Base-by-base conservation (phyloP, 805 yeast species). In the Teunomyces stri region DNA sequence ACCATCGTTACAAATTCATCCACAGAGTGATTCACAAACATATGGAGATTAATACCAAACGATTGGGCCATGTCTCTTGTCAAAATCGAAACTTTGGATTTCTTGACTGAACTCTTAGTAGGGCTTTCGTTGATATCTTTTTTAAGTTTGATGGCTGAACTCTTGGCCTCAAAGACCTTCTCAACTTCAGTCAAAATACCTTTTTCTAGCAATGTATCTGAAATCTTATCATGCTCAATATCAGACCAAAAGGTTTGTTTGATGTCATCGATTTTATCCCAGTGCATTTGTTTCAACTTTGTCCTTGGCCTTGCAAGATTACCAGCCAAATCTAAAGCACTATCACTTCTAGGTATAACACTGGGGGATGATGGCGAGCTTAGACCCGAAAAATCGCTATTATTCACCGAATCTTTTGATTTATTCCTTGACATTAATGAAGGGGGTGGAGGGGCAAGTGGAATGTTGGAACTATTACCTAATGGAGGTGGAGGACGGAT, bases 251-350 rank as follows among this genome's bases (percentile, higher is more conserved):
- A 86, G 0, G 98, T 91, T 39, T 84, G 80, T 44, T 84, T 87
- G 16, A 94, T 85, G 49, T 83, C 78, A 29, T 92, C 96, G 33
- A 95, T 75, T 59, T 87, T 89, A 56, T 92, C 97, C 98, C 98
- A 95, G 64, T 94, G 99, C 73, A 94, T 78, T 63, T 92, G 99
- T 63, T 95, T 94, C 53, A 94, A 77, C 61, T 86, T 88, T 49
- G 81, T 76, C 59, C 80, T 82, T 3, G 96, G 91, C 51, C 89
- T 60, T 5, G 44, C 45, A 37, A 42, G 39, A 7, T 42, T 37
- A 20, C 13, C 4, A n/a, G 40, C 25, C 9, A 37, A 37, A 22
- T 21, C 29, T 6, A 21, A 5, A 20, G 25, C 15, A 21, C 40
- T 37, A 13, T 37, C 29, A 12, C 40, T 22, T 37, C 40, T 37